Evolutionary conservation across 2,329 filamentous ascomycete species (phyloP), one percentile per base, ranked within the genome.

Genomic region (Calonectria ilicicola): DNA sequence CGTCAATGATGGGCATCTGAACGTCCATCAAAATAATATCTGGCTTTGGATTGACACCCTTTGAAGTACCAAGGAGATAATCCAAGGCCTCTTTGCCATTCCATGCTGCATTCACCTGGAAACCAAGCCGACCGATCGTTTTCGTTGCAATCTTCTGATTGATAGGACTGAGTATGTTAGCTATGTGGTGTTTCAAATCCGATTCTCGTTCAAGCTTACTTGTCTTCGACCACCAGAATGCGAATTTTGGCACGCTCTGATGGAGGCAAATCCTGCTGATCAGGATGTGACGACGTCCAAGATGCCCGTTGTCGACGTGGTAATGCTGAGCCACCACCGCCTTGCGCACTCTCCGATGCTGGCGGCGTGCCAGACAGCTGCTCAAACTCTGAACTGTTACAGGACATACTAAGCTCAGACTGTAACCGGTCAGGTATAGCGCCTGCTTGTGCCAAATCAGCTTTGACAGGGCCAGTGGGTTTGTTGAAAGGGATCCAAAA

Each of bases 401-500:
- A 92, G 0, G 92, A 94, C 7, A 94, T 84, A 77, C 89, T 91
- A 82, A 91, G 84, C 69, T 91, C 90, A 0, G 89, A 90, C 74
- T 91, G 92, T 23, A 95, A 83, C 29, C 93, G 87, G 81, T 94
- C 92, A 1, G 93, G 91, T 5, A 95, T 89, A 1, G 88, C 87
- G 8, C 90, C 91, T 19, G 94, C 87, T 74, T 92, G 89, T 15
- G 93, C 88, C 44, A 94, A 80, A 3, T 88, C 86, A 5, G 87
- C 85, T 12, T 86, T 77, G 29, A 83, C 81, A 0, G 83, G 79
- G 14, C 82, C 89, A 56, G 91, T 90, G 3, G 92, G 90, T 74
- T 94, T 95, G 78, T 90, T 92, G 85, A 96, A 95, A 0, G 93
- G 93, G 58, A 96, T 93, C 88, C 89, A 93, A 81, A 96, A 95